Base-by-base conservation (phyloP, 495 filamentous ascomycete genomes). In the Glarea lozoyensis region DNA sequence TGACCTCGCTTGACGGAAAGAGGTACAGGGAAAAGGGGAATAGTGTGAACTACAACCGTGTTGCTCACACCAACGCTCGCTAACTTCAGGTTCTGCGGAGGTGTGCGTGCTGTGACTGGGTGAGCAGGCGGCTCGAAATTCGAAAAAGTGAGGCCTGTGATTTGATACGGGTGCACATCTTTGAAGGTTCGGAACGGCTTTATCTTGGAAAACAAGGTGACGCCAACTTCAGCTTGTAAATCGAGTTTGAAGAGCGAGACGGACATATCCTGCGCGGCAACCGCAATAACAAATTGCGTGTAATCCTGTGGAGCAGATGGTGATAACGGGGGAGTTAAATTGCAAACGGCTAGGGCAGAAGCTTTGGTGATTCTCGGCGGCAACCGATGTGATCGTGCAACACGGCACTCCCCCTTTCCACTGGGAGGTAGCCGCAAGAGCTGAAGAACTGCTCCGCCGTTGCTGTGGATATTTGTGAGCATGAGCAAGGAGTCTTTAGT, bases 11-110 rank as follows among this genome's bases (percentile, higher is more conserved):
- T 73, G 29, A 50, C 52, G 29, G 50, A 54, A 2, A 53, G 20
- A 51, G 63, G 47, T 52, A 60, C 37, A 58, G 67, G 48, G 65
- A 70, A 70, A 19, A 98, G 76, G 0, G 86, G 79, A 48, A 97
- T 66, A 16, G 84, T 84, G 62, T 95, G 86, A 24, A 95, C 82
- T 34, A 88, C 79, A 33, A 88, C 75, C 7, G 84, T 89, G 59
- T 88, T 90, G 43, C 81, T 86, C 58, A 93, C 79, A 47, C 82
- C 85, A 35, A 86, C 80, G 37, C 85, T 92, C 13, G 88, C 89
- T 5, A 98, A 72, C 52, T 86, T 88, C 45, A 95, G 60, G 47
- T 78, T 72, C 45, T 82, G 75, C 9, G 70, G 69, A 18, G 59
- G 61, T 37, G 64, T 61, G 2, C 70, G 57, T 10, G 66, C 60